Evolutionary conservation across 208 protist species (phyloP).

Genomic region (Naegleria lovaniensis): DNA sequence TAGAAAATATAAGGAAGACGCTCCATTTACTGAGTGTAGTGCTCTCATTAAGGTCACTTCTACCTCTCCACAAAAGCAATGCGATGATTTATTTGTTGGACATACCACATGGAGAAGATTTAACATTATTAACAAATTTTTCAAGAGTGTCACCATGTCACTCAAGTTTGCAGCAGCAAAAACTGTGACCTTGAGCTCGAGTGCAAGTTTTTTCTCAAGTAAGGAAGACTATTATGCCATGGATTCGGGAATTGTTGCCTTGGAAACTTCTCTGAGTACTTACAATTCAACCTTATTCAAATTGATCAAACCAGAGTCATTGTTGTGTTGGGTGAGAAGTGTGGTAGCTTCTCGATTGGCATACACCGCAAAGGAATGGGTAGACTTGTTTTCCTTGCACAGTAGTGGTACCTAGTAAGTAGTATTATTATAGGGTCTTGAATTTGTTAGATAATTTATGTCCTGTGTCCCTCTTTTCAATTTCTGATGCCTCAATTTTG

Average conservation of each 20-base stretch:
- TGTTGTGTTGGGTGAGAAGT: not conserved
- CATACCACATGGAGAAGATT: constrained; percentile 29
- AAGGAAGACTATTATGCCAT: not conserved
- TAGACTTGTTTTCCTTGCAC: not conserved
- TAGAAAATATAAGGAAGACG: not conserved
- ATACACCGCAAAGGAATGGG: not conserved
- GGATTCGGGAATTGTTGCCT: not conserved
- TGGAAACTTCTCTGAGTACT: not conserved
- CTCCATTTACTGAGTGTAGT: constrained; percentile 17
- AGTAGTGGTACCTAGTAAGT: not conserved
- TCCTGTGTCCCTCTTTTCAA: no score
- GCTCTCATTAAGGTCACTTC: constrained; percentile 2
- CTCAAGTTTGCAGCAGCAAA: not conserved
- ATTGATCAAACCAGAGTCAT: not conserved
- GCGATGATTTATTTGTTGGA: constrained; percentile 16
- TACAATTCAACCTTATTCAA: not conserved
- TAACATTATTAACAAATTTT: constrained; percentile 26
- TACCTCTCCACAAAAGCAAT: constrained; percentile 23
- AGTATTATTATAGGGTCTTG: not conserved
- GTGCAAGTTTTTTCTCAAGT: not conserved
- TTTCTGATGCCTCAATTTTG: no score
- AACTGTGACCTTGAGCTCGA: not conserved
- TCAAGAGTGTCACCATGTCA: not conserved
- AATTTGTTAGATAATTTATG: no score
- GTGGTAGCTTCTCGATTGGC: not conserved